Evolutionary conservation across 2,329 filamentous ascomycete genomes (phyloP), one percentile per base, ranked within the genome.

Genomic region (Uncinocarpus reesii): DNA sequence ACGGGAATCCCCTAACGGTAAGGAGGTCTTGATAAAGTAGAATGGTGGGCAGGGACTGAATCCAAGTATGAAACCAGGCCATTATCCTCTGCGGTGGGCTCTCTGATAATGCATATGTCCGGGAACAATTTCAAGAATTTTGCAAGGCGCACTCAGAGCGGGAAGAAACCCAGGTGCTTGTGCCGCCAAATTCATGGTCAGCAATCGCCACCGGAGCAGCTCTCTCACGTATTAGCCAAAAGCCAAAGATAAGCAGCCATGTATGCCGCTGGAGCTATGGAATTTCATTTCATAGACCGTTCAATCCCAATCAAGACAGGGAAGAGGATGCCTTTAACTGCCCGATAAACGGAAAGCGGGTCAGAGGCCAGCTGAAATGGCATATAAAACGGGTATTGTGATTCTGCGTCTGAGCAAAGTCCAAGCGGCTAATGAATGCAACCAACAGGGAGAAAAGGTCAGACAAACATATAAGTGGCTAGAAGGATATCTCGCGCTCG

Each of bases 151-250:
- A n/a, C n/a, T 8, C 42, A 16, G 21, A 29, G 1, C 38, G 42
- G 1, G 32, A 35, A 0, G 16, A 49, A 11, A 26, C 53, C 3
- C 34, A 52, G 10, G 37, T 54, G 2, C 34, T 53, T 4, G 46
- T 42, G 3, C 55, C 54, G n/a, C 4, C 21, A 1, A 36, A 50
- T 3, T 29, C 55, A 5, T 57, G 53, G 52, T 42, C 49, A 1
- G 55, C 55, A 4, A 52, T 58, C 18, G 51, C 49, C 3, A 45
- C 35, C 11, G 55, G 54, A 21, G 55, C 54, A 2, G 54, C 34
- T 4, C n/a, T 58, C 3, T 29, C 45, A 4, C 50, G 37, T 5
- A 41, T 54, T 0, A 34, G 46, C 4, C 16, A 31, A 4, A 26
- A 24, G 13, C 28, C 26, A 1, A 21, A 31, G 13, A 46, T 57